Conservation (phyloP, 179 eudicot genomes). For the Monotropa hypopitys region DNA sequence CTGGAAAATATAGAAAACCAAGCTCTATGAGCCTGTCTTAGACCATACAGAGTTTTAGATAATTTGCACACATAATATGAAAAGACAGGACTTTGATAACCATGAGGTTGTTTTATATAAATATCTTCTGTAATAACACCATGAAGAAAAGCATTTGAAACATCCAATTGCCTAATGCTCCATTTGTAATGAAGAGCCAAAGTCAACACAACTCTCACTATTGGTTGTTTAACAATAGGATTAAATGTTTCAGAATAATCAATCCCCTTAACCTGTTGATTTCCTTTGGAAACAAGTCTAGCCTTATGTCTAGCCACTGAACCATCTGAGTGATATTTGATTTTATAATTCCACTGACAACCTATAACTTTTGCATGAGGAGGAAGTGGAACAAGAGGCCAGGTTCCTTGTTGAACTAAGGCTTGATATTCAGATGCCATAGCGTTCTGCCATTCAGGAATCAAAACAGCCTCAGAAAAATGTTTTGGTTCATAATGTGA, state of each 20-base stretch:
- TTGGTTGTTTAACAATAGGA: neutral
- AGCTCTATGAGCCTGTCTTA: neutral
- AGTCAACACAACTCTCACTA: neutral
- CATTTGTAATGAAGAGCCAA: neutral
- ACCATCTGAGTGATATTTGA: neutral
- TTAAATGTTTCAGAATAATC: neutral
- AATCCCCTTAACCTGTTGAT: neutral
- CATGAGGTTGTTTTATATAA: neutral
- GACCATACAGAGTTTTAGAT: neutral
- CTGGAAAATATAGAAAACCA: neutral
- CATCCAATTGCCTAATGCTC: neutral
- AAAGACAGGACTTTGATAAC: neutral
- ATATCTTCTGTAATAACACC: neutral
- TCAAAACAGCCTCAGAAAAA: too few species aligned
- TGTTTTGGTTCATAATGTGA: too few species aligned
- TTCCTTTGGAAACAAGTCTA: neutral
- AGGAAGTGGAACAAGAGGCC: neutral
- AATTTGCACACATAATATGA: neutral
- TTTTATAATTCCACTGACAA: neutral
- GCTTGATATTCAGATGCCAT: too few species aligned
- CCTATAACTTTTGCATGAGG: neutral
- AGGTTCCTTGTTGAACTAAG: neutral
- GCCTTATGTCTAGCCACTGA: neutral
- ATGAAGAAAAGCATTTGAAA: neutral
- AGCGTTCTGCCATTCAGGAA: too few species aligned